phyloP scores from a whole-genome alignment of 495 filamentous ascomycete species.

The Penicillium goetzii region DNA sequence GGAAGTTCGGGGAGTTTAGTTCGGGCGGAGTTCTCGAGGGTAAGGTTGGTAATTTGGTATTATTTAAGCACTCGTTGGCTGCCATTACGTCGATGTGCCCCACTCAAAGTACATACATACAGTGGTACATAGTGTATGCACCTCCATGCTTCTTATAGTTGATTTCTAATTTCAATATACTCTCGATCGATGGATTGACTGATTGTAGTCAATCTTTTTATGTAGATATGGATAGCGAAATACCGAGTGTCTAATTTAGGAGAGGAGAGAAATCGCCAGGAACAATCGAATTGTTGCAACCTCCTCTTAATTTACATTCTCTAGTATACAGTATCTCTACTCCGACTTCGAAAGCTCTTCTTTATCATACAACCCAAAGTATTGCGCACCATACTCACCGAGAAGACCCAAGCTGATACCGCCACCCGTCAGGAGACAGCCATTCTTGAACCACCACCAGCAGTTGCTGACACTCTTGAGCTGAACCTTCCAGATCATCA shows the following conservation, averaged over 20 bases:
- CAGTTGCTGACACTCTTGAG: slow-evolving; percentile 83
- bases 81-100: slow-evolving; percentile 12
- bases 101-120: background rate
- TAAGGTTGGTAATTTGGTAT: slow-evolving; percentile 8
- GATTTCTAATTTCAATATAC: background rate
- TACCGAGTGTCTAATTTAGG: background rate
- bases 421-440: slow-evolving; percentile 70
- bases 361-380: slow-evolving; percentile 36
- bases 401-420: slow-evolving; percentile 64
- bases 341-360: slow-evolving; percentile 10
- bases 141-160: background rate
- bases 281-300: background rate
- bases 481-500: slow-evolving; percentile 89
- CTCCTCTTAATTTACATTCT: slow-evolving; percentile 16
- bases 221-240: background rate
- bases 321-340: slow-evolving; percentile 12
- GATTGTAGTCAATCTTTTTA: background rate
- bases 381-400: slow-evolving; percentile 61
- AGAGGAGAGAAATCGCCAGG: background rate
- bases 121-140: background rate
- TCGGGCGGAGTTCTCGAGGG: background rate
- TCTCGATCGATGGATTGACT: no score
- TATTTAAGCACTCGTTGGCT: slow-evolving; percentile 16
- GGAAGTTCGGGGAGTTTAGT: slow-evolving; percentile 2
- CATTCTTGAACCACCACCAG: slow-evolving; percentile 96